Evolutionary conservation across 2,329 filamentous ascomycete genomes (phyloP), one percentile per base, ranked within the genome.

Genomic region (Phaeosphaeriaceae sp.): DNA sequence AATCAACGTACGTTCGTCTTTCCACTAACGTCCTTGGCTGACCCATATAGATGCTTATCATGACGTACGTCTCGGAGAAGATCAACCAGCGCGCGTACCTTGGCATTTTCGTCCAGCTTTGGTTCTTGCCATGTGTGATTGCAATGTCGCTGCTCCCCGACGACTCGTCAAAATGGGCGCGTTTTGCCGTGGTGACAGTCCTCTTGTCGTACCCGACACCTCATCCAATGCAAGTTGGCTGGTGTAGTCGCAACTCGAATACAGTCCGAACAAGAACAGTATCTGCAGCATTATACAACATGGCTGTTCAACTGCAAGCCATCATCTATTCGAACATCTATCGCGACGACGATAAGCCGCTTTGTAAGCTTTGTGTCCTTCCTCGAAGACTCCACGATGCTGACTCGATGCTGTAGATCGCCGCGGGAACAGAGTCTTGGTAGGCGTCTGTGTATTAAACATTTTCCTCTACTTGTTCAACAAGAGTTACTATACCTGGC

Each of bases 241-340:
- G 85, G 70, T 86, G 82, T 1, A 85, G 83, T 7, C 80, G 85
- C 49, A 89, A 89, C 67, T 83, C 85, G 7, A 86, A 86, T 58
- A 81, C 82, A 0, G 86, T 90, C 4, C 79, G 87, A 4, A 85
- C 84, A 1, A 77, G 87, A 9, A 86, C 87, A 0, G 85, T 90
- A 0, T 84, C 85, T 24, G 65, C 70, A 1, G 71, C 71, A 1
- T 47, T 51, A 15, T 74, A 73, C 61, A 74, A 74, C 60, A 73
- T 74, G 70, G 63, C 62, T 49, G 71, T 74, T 1, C 70, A 74
- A 56, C 58, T 63, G 1, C 46, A 57, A 17, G 58, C 61, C 4
- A 69, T 73, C 27, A 66, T 72, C 33, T 44, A 65, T 1, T 60
- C 69, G 1, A 72, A 73, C 45, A 69, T 71, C 44, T 68, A 71